Evolutionary conservation across 78 protist genomes (phyloP), one percentile per base, ranked within the genome.

Genomic region (Salpingoeca rosetta): DNA sequence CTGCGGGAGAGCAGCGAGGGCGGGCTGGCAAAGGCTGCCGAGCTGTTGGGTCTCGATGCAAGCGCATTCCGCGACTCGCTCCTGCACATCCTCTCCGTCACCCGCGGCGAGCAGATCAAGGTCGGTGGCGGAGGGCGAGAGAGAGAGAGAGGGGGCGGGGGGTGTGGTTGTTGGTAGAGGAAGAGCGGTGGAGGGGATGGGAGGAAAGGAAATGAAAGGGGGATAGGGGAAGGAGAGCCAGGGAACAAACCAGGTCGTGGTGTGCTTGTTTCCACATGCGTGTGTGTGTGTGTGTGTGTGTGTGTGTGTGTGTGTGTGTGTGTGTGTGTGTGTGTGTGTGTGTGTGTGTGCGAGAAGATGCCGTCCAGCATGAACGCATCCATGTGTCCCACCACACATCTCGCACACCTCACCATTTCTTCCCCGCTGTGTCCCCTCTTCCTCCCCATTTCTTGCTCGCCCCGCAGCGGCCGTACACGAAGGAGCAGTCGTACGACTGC

Each of bases 341-440:
- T n/a, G n/a, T n/a, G n/a, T n/a, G n/a, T n/a, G n/a, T n/a, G n/a
- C n/a, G n/a, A n/a, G n/a, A n/a, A n/a, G n/a, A n/a, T n/a, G n/a
- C n/a, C n/a, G n/a, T n/a, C n/a, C n/a, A n/a, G 83, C 37, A 44
- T 44, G 73, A 74, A 80, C 27, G 84, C 56, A 24, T 43, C 84
- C 42, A 31, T 38, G 36, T 11, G 44, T 38, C 1, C 0, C 25
- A 80, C 44, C 51, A 25, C 28, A 24, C 56, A 78, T 0, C 17
- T 36, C 28, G 24, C 39, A 31, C 1, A 3, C 77, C 86, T 40
- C 37, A 86, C 90, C 31, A 0, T 0, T 28, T 84, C 84, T 17
- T 40, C 84, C 10, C 31, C 22, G 24, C 31, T 88, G 38, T 17
- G 36, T 28, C 17, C 39, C 7, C 27, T 24, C 24, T 76, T 3